Evolutionary conservation across 768 basidiomycete species (phyloP), one percentile per base, ranked within the genome.

Genomic region (Boletus huronensis): DNA sequence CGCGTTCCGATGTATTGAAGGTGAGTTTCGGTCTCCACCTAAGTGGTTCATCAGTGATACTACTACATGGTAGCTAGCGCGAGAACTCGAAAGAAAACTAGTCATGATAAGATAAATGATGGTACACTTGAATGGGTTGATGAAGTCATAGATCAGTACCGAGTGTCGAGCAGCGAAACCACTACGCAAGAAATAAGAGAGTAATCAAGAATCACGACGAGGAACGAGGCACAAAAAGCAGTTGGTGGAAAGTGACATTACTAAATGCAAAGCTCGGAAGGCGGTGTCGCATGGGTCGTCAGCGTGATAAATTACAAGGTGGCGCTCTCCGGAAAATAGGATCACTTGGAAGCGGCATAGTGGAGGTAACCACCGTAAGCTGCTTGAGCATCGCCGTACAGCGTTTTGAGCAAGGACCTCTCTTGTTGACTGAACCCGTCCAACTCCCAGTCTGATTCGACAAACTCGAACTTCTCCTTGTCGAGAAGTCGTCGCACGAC

Each of bases 331-430:
- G 25, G 5, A n/a, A 47, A 46, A n/a, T 2, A 3, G 9, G 10
- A 52, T 56, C 55, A 64, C 25, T 39, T 48, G n/a, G 50, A 53
- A 58, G 50, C n/a, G 8, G 3, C 13, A 19, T 57, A 44, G 23
- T 52, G 52, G 5, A 38, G 6, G 35, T 58, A 71, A 25, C 65
- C 70, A n/a, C 53, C 45, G 19, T 70, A 70, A 13, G 70, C 70
- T 13, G 57, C 54, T 11, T 58, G 57, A 10, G 68, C 49, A 31
- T 70, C 65, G 0, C 58, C 51, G 2, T 56, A 68, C 16, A 71
- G 54, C 3, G 63, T 68, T 43, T 57, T 36, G 16, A 71, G 60
- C 10, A 70, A 47, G 4, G 41, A 36, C 16, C 21, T 60, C 19
- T 70, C 70, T 40, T 60, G 41, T 5, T 25, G 21, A 13, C 5